Conservation (phyloP, 73 alveolate species). For the Effrenium voratum region DNA sequence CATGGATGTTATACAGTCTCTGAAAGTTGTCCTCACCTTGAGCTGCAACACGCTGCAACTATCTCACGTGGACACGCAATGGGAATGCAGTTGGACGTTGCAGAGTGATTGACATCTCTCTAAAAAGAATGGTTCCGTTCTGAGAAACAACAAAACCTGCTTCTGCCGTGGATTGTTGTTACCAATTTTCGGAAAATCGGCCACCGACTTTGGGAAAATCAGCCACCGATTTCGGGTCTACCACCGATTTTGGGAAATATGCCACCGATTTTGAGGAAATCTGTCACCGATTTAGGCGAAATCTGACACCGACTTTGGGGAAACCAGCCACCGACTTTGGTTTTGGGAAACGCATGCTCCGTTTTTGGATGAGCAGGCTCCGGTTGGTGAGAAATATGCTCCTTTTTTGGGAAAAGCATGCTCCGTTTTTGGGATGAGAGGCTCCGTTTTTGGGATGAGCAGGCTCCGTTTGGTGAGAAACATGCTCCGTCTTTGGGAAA, state of each 20-base stretch:
- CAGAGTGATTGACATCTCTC: not conserved
- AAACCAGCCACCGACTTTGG: not conserved
- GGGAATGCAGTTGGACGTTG: not conserved
- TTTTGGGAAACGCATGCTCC: not conserved
- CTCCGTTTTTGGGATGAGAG: too few relatives aligned
- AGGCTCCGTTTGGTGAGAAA: too few relatives aligned
- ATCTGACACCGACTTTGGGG: not conserved
- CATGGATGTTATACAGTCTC: not conserved
- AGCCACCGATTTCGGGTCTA: not conserved
- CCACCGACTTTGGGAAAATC: conserved; percentile 2
- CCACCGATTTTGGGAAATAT: not conserved
- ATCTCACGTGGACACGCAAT: not conserved
- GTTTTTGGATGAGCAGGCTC: not conserved
- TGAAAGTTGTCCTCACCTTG: conserved; percentile 9
- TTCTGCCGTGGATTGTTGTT: not conserved
- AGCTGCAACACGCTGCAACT: not conserved
- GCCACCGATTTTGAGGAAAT: not conserved
- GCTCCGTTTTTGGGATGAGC: too few relatives aligned
- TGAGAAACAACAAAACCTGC: not conserved
- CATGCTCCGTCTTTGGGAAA: too few relatives aligned
- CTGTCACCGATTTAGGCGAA: not conserved
- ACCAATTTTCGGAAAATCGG: conserved; percentile 2
- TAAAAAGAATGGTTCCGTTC: not conserved
- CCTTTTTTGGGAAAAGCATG: too few relatives aligned
- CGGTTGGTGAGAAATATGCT: not conserved